Evolutionary conservation across 2,329 filamentous ascomycete species (phyloP).

Genomic region (Cladosporium sp.): DNA sequence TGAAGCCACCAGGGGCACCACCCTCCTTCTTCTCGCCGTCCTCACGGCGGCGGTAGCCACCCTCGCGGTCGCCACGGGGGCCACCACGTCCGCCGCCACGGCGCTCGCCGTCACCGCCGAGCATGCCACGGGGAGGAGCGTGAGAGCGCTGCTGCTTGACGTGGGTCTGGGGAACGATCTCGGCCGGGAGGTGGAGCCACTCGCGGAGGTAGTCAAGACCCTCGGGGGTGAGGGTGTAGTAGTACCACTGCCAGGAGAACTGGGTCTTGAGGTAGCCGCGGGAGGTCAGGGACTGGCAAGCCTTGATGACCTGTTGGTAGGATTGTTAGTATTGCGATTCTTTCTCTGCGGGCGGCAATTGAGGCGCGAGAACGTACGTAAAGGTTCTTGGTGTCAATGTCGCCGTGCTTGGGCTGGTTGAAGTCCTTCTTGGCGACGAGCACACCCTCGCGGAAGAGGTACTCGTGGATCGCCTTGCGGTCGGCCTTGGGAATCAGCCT

Average conservation of each 20-base stretch:
- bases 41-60: slow-evolving; percentile 39
- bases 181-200: slow-evolving; percentile 98
- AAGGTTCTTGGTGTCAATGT: slow-evolving; percentile 99
- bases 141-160: slow-evolving; percentile 99
- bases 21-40: slow-evolving; percentile 84
- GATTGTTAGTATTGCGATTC: slow-evolving; percentile 1
- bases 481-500: slow-evolving; percentile 99
- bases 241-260: slow-evolving; percentile 99
- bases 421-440: slow-evolving; percentile 99
- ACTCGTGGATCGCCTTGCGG: slow-evolving; percentile 99
- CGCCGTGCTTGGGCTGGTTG: slow-evolving; percentile 94
- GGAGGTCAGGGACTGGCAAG: slow-evolving; percentile 94
- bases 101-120: slow-evolving; percentile 74
- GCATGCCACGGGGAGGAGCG: slow-evolving; percentile 97
- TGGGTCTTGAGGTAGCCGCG: slow-evolving; percentile 99
- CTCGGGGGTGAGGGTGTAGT: slow-evolving; percentile 98
- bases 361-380: slow-evolving; percentile 52
- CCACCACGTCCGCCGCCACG: slow-evolving; percentile 74
- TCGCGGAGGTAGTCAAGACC: slow-evolving; percentile 99
- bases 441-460: slow-evolving; percentile 82
- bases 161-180: slow-evolving; percentile 99
- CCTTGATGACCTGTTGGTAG: slow-evolving; percentile 74
- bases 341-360: not conserved
- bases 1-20: slow-evolving; percentile 85
- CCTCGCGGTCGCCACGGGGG: slow-evolving; percentile 70